phyloP scores from a whole-genome alignment of 2,329 filamentous ascomycete genomes.

The Neofusicoccum kwambonambiense region DNA sequence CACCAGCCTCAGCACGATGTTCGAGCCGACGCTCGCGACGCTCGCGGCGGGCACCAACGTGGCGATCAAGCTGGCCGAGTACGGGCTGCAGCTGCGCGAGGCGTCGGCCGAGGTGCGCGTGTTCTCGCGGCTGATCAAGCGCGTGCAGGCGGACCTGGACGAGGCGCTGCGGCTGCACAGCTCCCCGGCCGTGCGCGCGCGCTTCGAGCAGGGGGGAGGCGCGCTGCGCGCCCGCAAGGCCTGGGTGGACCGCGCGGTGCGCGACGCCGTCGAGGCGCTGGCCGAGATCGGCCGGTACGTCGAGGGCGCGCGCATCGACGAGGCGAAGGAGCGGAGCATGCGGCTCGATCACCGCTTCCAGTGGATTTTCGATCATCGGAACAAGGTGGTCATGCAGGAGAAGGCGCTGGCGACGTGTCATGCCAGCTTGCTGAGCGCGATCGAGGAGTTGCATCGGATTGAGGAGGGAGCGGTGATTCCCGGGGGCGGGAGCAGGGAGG shows the following conservation, averaged over 20 bases:
- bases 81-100: too few species aligned
- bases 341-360: neutral
- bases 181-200: slow-evolving; percentile 24
- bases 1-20: too few species aligned
- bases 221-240: slow-evolving; percentile 25
- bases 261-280: slow-evolving; percentile 26
- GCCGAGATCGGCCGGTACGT: slow-evolving; percentile 21
- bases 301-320: too few species aligned
- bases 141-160: slow-evolving; percentile 28
- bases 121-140: slow-evolving; percentile 29
- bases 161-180: slow-evolving; percentile 28
- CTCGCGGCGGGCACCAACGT: too few species aligned
- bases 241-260: slow-evolving; percentile 28
- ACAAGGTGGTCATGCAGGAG: slow-evolving; percentile 25
- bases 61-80: too few species aligned
- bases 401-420: slow-evolving; percentile 27
- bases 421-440: slow-evolving; percentile 28
- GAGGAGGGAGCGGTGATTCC: slow-evolving; percentile 19
- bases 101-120: slow-evolving; percentile 14
- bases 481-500: too few species aligned
- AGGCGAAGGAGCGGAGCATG: too few species aligned
- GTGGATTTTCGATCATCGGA: neutral
- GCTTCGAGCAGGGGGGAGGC: slow-evolving; percentile 18
- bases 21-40: too few species aligned
- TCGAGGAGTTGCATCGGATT: slow-evolving; percentile 29